phyloP scores from a whole-genome alignment of 1,139 yeast species.

The Blastobotrys persicus region DNA sequence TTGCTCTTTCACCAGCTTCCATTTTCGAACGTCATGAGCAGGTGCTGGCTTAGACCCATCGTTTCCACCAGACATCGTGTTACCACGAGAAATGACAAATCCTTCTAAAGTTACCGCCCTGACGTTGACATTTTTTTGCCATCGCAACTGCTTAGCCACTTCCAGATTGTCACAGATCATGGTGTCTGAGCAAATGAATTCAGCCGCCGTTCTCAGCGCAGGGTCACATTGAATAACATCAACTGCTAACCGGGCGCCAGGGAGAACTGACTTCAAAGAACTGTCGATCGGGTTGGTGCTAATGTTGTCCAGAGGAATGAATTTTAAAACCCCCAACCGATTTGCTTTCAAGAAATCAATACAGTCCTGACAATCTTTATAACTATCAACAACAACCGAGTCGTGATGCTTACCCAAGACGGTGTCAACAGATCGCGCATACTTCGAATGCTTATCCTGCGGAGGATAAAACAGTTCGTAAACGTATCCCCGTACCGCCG shows the following conservation, averaged over 20 bases:
- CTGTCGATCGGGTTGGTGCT: slow-evolving; percentile 57
- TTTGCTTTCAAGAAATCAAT: slow-evolving; percentile 81
- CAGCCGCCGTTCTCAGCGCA: slow-evolving; percentile 70
- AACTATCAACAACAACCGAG: slow-evolving; percentile 76
- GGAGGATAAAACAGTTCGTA: slow-evolving; percentile 79
- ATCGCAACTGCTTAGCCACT: slow-evolving; percentile 68
- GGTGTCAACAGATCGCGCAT: slow-evolving; percentile 74
- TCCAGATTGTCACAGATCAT: slow-evolving; percentile 73
- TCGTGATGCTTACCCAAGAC: slow-evolving; percentile 78
- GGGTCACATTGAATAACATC: slow-evolving; percentile 75
- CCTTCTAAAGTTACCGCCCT: slow-evolving; percentile 85
- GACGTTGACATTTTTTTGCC: slow-evolving; percentile 59
- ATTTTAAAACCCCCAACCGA: slow-evolving; percentile 79
- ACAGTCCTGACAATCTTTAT: slow-evolving; percentile 76
- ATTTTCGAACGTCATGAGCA: slow-evolving; percentile 28
- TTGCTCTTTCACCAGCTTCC: slow-evolving; percentile 61
- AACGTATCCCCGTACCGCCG: slow-evolving; percentile 79
- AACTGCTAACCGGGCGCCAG: slow-evolving; percentile 53
- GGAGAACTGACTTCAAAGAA: slow-evolving; percentile 55
- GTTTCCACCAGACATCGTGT: slow-evolving; percentile 89
- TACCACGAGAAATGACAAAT: slow-evolving; percentile 77
- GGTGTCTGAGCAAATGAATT: slow-evolving; percentile 76
- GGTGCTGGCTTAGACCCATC: slow-evolving; percentile 26
- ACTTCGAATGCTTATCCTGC: slow-evolving; percentile 67
- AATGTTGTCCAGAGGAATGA: slow-evolving; percentile 83